These are phyloP conservation scores for Cladosporium austrohemisphaericum DNA, from an alignment of 2,329 filamentous ascomycete genomes.

Conservation along the genomic window DNA sequence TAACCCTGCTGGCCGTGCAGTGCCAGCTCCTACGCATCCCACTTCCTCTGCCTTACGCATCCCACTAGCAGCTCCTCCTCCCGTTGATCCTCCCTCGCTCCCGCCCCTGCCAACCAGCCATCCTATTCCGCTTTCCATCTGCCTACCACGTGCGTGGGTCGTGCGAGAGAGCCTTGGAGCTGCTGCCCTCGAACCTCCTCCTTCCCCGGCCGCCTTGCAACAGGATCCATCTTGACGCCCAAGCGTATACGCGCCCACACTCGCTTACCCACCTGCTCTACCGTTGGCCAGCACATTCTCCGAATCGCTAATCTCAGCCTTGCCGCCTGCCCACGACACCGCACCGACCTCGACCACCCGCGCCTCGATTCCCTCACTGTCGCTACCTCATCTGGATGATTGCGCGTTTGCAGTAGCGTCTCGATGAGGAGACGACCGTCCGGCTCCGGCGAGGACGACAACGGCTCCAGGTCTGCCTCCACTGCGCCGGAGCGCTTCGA, in stretches of 20 bases:
- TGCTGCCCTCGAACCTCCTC: background rate
- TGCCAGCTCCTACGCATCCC: no score
- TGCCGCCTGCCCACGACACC: background rate
- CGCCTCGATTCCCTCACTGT: slow-evolving; percentile 13
- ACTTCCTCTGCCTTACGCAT: no score
- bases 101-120: no score
- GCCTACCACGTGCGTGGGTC: no score
- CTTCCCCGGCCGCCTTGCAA: slow-evolving; percentile 1
- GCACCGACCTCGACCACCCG: background rate
- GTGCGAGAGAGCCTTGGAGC: no score
- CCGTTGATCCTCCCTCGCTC: no score
- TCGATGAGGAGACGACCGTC: slow-evolving; percentile 42
- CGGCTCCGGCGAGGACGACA: slow-evolving; percentile 39
- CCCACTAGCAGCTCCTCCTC: no score
- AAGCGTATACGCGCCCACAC: slow-evolving; percentile 7
- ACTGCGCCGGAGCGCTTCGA: slow-evolving; percentile 10
- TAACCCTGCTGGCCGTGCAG: no score
- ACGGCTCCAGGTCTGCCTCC: slow-evolving; percentile 23
- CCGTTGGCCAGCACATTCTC: background rate
- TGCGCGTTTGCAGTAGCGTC: slow-evolving; percentile 16
- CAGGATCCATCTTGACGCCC: background rate
- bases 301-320: background rate
- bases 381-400: slow-evolving; percentile 19
- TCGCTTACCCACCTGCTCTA: background rate
- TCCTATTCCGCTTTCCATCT: no score